Base-by-base conservation (phyloP, 148 eudicot species). In the Vaccinium vitisidaea region DNA sequence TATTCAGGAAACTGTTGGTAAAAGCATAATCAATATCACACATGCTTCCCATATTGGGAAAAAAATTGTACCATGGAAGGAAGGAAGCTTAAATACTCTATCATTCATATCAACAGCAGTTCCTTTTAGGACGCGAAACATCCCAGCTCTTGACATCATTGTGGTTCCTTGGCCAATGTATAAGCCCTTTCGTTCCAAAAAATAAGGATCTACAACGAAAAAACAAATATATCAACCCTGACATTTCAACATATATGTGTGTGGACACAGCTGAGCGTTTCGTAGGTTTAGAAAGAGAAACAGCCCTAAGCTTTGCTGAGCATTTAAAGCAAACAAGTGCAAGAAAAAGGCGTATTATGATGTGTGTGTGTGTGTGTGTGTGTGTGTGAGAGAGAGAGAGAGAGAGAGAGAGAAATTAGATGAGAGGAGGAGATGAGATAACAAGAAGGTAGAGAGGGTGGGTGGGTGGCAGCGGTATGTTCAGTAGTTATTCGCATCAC, bases 61-160 rank as follows among this genome's bases (percentile, higher is more conserved):
- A 78, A 87, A 77, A 85, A 4, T 36, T 36, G 79, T 90, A 91
- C 93, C 90, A 87, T 94, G 86, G 46, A 96, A 93, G 59, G 99
- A 94, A 88, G 99, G 95, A 83, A 94, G 91, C 87, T 91, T 91
- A 85, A 86, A 95, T 23, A 96, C 96, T 89, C 97, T 89, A 65
- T 92, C 65, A 58, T 59, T 87, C 98, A 96, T 88, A 89, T 89
- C 87, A 77, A 96, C 89, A 32, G 98, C 98, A 80, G 91, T 87
- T 82, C 99, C 99, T 85, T 90, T 43, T 71, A 89, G 82, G 39
- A 54, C 96, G 48, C 99, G 95, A 77, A 96, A 96, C 54, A 94
- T 93, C 69, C 99, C 98, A 76, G 98, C 93, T 84, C 99, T 92
- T 49, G 99, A 93, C 91, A 96, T 48, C 94, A 90, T 93, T 58